phyloP scores from a whole-genome alignment of 257 asterid species.

The Nemophila menziesii region DNA sequence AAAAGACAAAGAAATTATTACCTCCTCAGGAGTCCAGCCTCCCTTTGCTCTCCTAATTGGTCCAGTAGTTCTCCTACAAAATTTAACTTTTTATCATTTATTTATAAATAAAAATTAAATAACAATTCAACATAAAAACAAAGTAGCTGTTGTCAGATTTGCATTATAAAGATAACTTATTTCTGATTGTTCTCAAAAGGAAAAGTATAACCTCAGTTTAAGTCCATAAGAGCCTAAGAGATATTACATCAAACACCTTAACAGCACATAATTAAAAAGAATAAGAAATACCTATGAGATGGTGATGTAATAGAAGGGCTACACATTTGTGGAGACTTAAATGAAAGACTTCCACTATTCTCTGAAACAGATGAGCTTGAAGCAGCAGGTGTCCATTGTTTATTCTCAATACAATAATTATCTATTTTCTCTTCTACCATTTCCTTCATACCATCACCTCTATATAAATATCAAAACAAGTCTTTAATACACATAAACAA shows the following conservation, averaged over 20 bases:
- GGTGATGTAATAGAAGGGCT: conserved; percentile 73
- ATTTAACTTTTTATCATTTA: conserved; percentile 6
- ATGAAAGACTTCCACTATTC: conserved; percentile 46
- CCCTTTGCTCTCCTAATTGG: conserved; percentile 99
- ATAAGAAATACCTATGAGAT: conserved; percentile 46
- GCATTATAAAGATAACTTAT: not conserved
- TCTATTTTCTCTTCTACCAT: conserved; percentile 63
- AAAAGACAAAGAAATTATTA: conserved; percentile 10
- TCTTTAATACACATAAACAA: too few relatives aligned
- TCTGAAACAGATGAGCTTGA: conserved; percentile 90
- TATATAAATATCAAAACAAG: too few relatives aligned
- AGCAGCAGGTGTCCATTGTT: conserved; percentile 46
- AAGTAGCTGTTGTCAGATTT: too few relatives aligned
- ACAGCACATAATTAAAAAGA: conserved; percentile 3
- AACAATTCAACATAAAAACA: too few relatives aligned
- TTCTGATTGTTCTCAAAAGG: not conserved
- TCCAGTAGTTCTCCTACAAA: conserved; percentile 80
- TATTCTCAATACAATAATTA: conserved; percentile 45
- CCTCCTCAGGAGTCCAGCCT: conserved; percentile 99
- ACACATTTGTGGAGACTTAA: conserved; percentile 54
- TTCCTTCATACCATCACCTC: conserved; percentile 29
- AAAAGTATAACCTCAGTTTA: not conserved
- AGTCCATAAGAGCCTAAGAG: not conserved
- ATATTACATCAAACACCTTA: not conserved
- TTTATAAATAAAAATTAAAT: too few relatives aligned